Evolutionary conservation across 2,329 filamentous ascomycete species (phyloP), one percentile per base, ranked within the genome.

Genomic region (Penicillium verrucosum): DNA sequence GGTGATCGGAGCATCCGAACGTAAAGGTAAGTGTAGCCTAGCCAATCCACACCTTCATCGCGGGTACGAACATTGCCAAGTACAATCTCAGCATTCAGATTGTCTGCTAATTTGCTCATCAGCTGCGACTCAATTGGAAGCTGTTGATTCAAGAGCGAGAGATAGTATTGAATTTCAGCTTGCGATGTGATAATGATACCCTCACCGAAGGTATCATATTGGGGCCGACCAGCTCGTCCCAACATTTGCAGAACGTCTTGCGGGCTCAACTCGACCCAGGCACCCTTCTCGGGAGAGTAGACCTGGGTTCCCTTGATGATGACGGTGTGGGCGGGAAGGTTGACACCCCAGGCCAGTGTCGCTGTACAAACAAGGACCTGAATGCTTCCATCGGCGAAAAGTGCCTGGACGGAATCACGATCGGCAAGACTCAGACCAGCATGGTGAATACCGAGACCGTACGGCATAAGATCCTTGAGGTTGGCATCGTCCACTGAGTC

Each of bases 241-340:
- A 99, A 86, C 95, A 99, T 99, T 74, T 99, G 94, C 49, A 99
- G 81, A 36, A 99, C 93, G 77, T 99, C 94, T 73, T 99, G 94
- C 12, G 94, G 94, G 69, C 92, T 97, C 52, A 99, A 78, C 73
- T 99, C 95, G 21, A 99, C 92, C 93, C 94, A 99, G 74, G 90
- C 94, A 79, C 94, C 94, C 79, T 97, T 97, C 73, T 99, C 94
- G 0, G 94, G 94, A 0, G 94, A 97, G 77, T 99, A 99, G 21
- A 99, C 89, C 70, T 96, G 92, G 1, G 94, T 99, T 54, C 94
- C 94, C 77, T 99, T 99, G 80, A 99, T 99, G 70, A 99, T 93
- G 69, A 99, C 94, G 0, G 94, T 97, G 70, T 99, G 94, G 2
- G 94, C 94, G 5, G 94, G 94, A 70, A 99, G 78, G 75, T 99